phyloP scores from a whole-genome alignment of 441 rosid genomes.

The Adansonia gregorii region DNA sequence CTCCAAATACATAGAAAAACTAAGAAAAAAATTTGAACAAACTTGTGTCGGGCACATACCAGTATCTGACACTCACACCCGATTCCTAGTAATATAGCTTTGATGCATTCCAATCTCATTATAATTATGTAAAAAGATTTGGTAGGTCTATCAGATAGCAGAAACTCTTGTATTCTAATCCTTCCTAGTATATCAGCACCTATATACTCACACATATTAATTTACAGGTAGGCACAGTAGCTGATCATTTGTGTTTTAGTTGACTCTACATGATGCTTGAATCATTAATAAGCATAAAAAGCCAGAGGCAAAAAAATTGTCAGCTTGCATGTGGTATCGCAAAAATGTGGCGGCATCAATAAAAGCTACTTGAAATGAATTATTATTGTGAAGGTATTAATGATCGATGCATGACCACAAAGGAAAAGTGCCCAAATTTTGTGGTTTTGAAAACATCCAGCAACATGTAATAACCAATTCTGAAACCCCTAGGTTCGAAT shows the following conservation, averaged over 20 bases:
- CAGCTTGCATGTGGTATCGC: not conserved
- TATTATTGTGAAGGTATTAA: not conserved
- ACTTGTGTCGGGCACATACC: no score
- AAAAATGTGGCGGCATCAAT: not conserved
- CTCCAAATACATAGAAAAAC: no score
- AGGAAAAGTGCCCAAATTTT: conserved; percentile 10
- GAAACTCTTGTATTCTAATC: not conserved
- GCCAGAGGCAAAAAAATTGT: not conserved
- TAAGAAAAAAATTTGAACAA: no score
- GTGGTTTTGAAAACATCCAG: conserved; percentile 4
- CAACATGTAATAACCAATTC: not conserved
- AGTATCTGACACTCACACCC: no score
- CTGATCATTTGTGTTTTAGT: no score
- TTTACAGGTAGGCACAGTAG: not conserved
- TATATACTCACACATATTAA: not conserved
- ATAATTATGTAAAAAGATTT: no score
- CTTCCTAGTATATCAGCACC: not conserved
- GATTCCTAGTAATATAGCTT: no score
- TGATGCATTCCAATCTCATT: no score
- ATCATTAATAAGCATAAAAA: not conserved
- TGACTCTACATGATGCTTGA: no score
- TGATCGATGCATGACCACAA: not conserved
- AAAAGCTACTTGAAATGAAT: not conserved
- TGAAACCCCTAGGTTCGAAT: not conserved
- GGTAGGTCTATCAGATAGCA: not conserved